Evolutionary conservation across 2,329 filamentous ascomycete species (phyloP).

Genomic region (Trichoderma sp.): DNA sequence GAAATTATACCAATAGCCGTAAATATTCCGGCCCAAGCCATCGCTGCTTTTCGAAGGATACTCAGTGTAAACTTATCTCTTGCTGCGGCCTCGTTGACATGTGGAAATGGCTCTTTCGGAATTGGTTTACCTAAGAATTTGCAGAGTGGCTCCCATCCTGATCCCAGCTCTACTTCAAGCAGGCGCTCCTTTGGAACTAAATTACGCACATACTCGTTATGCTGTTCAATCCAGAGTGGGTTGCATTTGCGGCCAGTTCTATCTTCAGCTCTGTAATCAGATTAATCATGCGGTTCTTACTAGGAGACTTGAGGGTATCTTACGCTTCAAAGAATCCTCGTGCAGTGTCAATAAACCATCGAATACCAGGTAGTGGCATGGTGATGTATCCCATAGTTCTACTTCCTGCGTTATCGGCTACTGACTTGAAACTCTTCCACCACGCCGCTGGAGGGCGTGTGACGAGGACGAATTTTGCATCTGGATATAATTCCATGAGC

Average conservation of each 20-base stretch:
- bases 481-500: background rate
- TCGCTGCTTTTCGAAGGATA: background rate
- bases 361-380: background rate
- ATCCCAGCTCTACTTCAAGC: conserved; percentile 36
- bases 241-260: background rate
- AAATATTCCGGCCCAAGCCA: background rate
- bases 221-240: background rate
- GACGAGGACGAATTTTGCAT: background rate
- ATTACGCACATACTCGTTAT: conserved; percentile 20
- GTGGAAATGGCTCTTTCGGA: conserved; percentile 30
- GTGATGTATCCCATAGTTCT: background rate
- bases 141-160: conserved; percentile 42
- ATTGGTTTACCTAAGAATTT: conserved; percentile 38
- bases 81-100: conserved; percentile 32
- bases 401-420: background rate
- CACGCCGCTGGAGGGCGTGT: background rate
- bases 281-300: background rate
- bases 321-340: background rate
- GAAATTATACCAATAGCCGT: background rate
- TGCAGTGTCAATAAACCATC: background rate
- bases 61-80: background rate
- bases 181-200: conserved; percentile 22
- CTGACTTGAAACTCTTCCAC: background rate
- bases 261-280: background rate
- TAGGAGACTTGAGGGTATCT: background rate